Percentiles rank a stretch among this genome's conserved stretches.
Conservation (phyloP, 1,284 basidiomycete species). For the Cryptococcus sp. region DNA sequence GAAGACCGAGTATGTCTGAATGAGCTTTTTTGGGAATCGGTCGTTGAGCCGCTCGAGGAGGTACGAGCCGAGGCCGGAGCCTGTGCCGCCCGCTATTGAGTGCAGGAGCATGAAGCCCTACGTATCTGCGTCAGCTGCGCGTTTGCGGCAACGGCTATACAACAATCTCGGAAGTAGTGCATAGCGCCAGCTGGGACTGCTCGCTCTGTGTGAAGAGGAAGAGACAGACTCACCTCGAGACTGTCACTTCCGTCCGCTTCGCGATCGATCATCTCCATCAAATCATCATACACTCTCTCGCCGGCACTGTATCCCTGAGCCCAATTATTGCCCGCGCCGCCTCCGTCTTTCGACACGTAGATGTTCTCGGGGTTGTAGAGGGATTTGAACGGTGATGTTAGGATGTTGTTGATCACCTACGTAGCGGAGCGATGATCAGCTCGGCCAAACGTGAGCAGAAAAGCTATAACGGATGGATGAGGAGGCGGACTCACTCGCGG, state of each 20-base stretch:
- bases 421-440: neutral
- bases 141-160: neutral
- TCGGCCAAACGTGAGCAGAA: neutral
- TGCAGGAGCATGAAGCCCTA: slow-evolving; percentile 99
- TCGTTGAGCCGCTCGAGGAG: slow-evolving; percentile 95
- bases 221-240: slow-evolving; percentile 69
- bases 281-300: slow-evolving; percentile 90
- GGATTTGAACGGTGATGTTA: slow-evolving; percentile 86
- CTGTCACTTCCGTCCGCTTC: slow-evolving; percentile 99
- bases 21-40: slow-evolving; percentile 97
- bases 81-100: slow-evolving; percentile 97
- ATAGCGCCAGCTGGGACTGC: neutral
- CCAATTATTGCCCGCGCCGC: slow-evolving; percentile 99
- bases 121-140: neutral
- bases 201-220: neutral
- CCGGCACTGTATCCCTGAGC: slow-evolving; percentile 90
- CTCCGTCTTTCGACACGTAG: slow-evolving; percentile 90
- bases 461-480: neutral
- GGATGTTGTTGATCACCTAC: slow-evolving; percentile 94
- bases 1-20: slow-evolving; percentile 99
- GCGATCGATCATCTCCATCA: slow-evolving; percentile 99
- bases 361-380: slow-evolving; percentile 99
- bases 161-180: neutral
- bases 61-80: slow-evolving; percentile 96
- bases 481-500: slow-evolving; percentile 70